phyloP scores from a whole-genome alignment of 176 grass and related monocot species.

The Stipa capillata region DNA sequence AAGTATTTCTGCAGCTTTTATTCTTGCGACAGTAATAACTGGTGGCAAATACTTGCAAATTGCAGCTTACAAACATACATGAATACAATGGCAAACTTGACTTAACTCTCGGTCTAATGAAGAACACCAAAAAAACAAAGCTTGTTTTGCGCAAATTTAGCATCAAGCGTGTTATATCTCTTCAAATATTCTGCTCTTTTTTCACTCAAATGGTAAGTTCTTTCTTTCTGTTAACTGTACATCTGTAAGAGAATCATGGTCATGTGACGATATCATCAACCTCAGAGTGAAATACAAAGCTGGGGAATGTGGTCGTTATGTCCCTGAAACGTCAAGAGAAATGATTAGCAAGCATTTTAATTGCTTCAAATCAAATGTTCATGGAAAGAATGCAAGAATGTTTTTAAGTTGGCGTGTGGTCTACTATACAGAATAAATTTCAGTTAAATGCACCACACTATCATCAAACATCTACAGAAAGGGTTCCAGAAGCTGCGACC shows the following conservation, averaged over 20 bases:
- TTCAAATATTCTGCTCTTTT: slow-evolving; percentile 10
- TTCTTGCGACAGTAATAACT: background rate
- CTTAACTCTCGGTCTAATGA: background rate
- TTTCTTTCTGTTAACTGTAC: slow-evolving; percentile 22
- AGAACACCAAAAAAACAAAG: slow-evolving; percentile 10
- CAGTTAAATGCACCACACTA: background rate
- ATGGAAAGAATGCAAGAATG: background rate
- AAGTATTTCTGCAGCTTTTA: background rate
- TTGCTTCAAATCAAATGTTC: slow-evolving; percentile 2
- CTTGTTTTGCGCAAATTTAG: background rate
- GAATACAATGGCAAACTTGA: background rate
- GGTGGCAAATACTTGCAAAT: background rate
- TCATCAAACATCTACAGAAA: background rate
- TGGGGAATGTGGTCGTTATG: slow-evolving; percentile 99
- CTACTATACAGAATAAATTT: background rate
- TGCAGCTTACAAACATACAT: background rate
- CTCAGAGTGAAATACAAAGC: slow-evolving; percentile 87
- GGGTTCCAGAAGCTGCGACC: background rate
- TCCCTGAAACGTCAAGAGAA: slow-evolving; percentile 52
- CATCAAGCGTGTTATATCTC: background rate
- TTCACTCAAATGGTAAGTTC: background rate
- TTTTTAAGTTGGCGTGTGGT: background rate
- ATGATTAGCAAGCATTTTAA: background rate
- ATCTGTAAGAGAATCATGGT: slow-evolving; percentile 1
- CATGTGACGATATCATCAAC: slow-evolving; percentile 76